Evolutionary conservation across 495 filamentous ascomycete species (phyloP).

Genomic region (Baudoinia panamericana): DNA sequence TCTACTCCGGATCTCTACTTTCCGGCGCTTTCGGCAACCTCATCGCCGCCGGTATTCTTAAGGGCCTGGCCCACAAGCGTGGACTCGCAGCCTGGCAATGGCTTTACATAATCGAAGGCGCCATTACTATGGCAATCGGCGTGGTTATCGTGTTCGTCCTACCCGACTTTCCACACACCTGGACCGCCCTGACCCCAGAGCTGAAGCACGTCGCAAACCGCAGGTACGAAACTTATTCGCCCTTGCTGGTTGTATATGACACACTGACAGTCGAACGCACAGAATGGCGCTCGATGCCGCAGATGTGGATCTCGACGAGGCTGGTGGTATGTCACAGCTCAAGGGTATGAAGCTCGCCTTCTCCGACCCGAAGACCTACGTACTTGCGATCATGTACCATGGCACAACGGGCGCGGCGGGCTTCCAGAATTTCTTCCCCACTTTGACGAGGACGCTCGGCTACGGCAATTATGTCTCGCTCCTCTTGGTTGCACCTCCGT

Average conservation of each 20-base stretch:
- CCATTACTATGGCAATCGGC: constrained; percentile 21
- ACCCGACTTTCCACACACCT: constrained; percentile 26
- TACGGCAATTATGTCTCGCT: constrained; percentile 34
- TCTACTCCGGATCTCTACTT: constrained; percentile 32
- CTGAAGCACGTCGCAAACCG: constrained; percentile 39
- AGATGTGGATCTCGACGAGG: constrained; percentile 37
- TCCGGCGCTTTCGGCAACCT: constrained; percentile 31
- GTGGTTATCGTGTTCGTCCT: constrained; percentile 18
- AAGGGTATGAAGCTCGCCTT: constrained; percentile 40
- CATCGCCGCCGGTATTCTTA: constrained; percentile 29
- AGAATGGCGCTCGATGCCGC: constrained; percentile 35
- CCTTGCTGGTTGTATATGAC: no score
- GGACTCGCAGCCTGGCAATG: constrained; percentile 22
- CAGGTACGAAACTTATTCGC: no score
- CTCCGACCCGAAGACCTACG: constrained; percentile 40
- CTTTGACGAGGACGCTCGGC: constrained; percentile 34
- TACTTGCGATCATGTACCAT: constrained; percentile 39
- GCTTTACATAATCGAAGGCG: constrained; percentile 24
- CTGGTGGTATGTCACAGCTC: constrained; percentile 36
- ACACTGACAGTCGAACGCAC: no score
- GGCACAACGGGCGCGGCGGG: constrained; percentile 38
- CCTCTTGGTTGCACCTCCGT: constrained; percentile 41
- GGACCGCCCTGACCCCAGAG: constrained; percentile 34
- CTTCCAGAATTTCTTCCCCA: constrained; percentile 46
- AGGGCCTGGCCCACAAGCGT: constrained; percentile 21